Evolutionary conservation across 805 yeast genomes (phyloP), one percentile per base, ranked within the genome.

Genomic region (Candida insectalens): DNA sequence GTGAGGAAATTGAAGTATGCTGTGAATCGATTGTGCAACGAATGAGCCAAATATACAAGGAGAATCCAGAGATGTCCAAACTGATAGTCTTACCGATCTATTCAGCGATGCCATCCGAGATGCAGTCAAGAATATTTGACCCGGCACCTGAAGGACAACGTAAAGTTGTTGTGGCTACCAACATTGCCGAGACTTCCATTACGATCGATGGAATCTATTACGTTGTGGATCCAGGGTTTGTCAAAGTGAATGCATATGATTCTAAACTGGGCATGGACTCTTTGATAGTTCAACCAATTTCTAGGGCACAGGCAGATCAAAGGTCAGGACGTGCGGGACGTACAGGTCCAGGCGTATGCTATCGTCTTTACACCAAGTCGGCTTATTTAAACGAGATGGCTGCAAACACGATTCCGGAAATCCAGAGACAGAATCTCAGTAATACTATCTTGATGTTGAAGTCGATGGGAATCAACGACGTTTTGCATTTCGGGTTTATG

Each of bases 281-380:
- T 5, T 65, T 92, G 46, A 66, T 75, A 6, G 81, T 87, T 3
- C 69, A 78, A 12, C 95, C 95, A 1, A 85, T 92, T 31, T 89
- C 97, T 0, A 82, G 83, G 46, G 97, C 98, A 0, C 94, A 88
- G 51, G 96, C 97, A 0, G 83, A 83, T 44, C 98, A 92, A 59
- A 69, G 98, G 51, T 74, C 94, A 30, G 98, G 98, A 36, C 73
- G 98, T 52, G 98, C 98, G 0, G 98, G 98, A 31, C 80, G 98
- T 63, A 85, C 94, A 0, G 94, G 94, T 0, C 95, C 96, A 0
- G 98, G 98, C 2, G 79, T 83, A 45, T 94, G 98, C 51, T 92
- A 77, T 50, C 62, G 98, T 36, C 60, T 92, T n/a, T 92, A 82
- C 54, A 88, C 97, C 0, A 88, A 84, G 48, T 62, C 74, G 38